Evolutionary conservation across 2,329 filamentous ascomycete genomes (phyloP), one percentile per base, ranked within the genome.

Genomic region (Aspergillus glaucus): DNA sequence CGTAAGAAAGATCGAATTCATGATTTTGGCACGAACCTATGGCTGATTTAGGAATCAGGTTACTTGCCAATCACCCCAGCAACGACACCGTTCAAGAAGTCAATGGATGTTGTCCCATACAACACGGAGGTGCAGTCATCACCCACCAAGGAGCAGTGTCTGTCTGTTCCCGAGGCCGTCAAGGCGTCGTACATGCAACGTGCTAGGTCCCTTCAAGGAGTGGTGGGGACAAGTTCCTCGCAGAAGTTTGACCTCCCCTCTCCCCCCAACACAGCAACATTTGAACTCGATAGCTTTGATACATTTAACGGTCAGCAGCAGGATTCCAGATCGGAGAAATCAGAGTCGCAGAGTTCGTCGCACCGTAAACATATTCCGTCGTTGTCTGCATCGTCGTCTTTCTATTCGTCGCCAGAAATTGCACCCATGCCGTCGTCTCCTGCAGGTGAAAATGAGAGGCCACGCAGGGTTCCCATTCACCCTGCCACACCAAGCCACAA

Each of bases 21-120:
- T 37, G 8, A 44, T 19, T 17, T 22, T 6, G 15, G 6, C 22
- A 28, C 10, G n/a, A 26, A 42, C n/a, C 32, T 12, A 42, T 9
- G 34, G 32, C 60, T 66, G 45, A 71, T 55, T 17, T 17, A 12
- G 21, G 28, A 24, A 46, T 39, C 50, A 84, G 83, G 73, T 55
- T 84, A 81, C 58, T 80, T 81, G 55, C 85, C 85, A 49, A 79
- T 84, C 42, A 88, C 85, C 24, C 85, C 86, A 46, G 79, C 78
- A 59, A 80, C 82, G 46, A 86, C 82, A 17, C 84, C 85, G 12
- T 67, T 71, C 59, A 70, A 67, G 58, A 62, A 64, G 56, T 63
- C 67, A 46, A 63, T 64, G 52, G 65, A 67, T 50, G 57, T 66
- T 51, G 58, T 63, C 49, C 65, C 66, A 41, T 67, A 70, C 47